Percentiles rank a stretch among this genome's conserved stretches.
Evolutionary conservation across 768 basidiomycete genomes (phyloP).

Genomic region (Tricholoma sp.): DNA sequence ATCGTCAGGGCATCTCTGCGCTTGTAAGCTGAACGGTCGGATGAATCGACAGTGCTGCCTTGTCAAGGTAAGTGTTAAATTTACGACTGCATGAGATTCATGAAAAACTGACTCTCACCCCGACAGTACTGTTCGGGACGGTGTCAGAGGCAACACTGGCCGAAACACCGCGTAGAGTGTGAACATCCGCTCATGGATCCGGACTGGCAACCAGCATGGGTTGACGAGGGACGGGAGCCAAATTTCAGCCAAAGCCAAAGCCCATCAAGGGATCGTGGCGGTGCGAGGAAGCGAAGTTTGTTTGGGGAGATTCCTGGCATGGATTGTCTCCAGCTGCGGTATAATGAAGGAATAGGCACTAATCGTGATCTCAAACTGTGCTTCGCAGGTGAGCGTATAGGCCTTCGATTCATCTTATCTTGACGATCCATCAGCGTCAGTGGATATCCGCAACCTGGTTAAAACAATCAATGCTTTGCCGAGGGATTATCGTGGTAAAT

Average conservation of each 20-base stretch:
- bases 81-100: too few relatives aligned
- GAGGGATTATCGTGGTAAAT: slow-evolving; percentile 28
- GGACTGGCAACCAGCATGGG: slow-evolving; percentile 28
- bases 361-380: slow-evolving; percentile 20
- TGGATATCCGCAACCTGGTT: slow-evolving; percentile 31
- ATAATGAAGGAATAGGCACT: slow-evolving; percentile 16
- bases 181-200: slow-evolving; percentile 21
- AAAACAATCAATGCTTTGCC: slow-evolving; percentile 34
- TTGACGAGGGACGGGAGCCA: background rate
- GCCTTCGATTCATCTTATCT: background rate
- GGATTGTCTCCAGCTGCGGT: slow-evolving; percentile 20
- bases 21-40: background rate
- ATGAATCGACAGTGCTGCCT: slow-evolving; percentile 8
- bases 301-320: slow-evolving; percentile 24
- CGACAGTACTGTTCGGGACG: slow-evolving; percentile 29
- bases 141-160: slow-evolving; percentile 28
- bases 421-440: slow-evolving; percentile 20
- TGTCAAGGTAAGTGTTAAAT: slow-evolving; percentile 6
- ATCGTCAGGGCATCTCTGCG: background rate
- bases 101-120: background rate
- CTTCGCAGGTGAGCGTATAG: slow-evolving; percentile 19
- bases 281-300: slow-evolving; percentile 13
- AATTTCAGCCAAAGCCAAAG: background rate
- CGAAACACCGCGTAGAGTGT: slow-evolving; percentile 23
- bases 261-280: too few relatives aligned